Conservation (phyloP, 768 basidiomycete species). For the Lactarius tabidus region DNA sequence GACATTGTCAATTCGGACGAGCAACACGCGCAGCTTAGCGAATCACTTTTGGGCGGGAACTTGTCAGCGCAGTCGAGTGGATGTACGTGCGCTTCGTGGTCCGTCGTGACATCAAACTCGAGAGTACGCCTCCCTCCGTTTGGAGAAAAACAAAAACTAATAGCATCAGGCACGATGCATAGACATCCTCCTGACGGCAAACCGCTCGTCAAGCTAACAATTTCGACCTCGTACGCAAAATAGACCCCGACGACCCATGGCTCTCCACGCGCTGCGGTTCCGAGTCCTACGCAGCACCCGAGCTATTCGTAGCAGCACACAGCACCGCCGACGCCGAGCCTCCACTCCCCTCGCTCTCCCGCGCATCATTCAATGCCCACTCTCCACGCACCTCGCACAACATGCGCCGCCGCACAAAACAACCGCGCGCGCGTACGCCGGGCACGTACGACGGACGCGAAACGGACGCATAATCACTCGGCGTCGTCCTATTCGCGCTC, state of each 20-base stretch:
- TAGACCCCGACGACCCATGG: constrained; percentile 57
- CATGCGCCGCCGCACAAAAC: constrained; percentile 23
- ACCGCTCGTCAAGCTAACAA: constrained; percentile 72
- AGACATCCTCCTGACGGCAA: constrained; percentile 71
- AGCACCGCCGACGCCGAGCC: constrained; percentile 24
- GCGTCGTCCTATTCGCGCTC: constrained; percentile 81
- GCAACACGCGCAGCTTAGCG: constrained; percentile 33
- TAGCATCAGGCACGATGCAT: constrained; percentile 6
- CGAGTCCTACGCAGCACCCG: constrained; percentile 84
- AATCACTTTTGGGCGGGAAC: constrained; percentile 64
- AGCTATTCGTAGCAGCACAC: constrained; percentile 49
- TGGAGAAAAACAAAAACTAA: background rate
- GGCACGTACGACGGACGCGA: constrained; percentile 74
- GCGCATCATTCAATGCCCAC: constrained; percentile 15
- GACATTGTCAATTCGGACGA: constrained; percentile 61
- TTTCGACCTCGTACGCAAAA: constrained; percentile 85
- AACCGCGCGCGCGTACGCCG: constrained; percentile 39
- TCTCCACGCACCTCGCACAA: background rate
- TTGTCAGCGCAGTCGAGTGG: constrained; percentile 78
- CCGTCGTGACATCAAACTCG: constrained; percentile 89
- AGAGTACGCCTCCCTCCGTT: constrained; percentile 44
- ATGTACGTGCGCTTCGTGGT: constrained; percentile 83
- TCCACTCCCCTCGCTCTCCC: constrained; percentile 23
- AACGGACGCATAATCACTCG: constrained; percentile 88
- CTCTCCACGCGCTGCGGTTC: constrained; percentile 81